Percentiles rank a stretch among this genome's conserved stretches.
Evolutionary conservation across 768 basidiomycete genomes (phyloP).

Genomic region (Suillus subluteus): DNA sequence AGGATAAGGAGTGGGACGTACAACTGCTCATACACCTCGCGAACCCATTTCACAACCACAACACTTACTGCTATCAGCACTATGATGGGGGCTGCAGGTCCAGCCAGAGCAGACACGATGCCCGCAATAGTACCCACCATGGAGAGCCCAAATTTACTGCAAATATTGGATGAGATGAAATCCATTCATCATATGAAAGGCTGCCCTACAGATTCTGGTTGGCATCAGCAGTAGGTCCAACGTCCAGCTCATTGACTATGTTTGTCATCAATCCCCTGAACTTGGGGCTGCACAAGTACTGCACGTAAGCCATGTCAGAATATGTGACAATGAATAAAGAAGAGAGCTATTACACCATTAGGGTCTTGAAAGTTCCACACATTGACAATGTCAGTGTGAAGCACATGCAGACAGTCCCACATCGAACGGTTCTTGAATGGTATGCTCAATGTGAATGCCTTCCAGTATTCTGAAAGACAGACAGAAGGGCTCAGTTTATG

Average conservation of each 20-base stretch:
- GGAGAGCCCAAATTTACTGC: background rate
- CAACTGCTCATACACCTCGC: slow-evolving; percentile 1
- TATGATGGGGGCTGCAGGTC: slow-evolving; percentile 3
- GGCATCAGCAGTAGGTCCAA: background rate
- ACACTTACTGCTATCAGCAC: background rate
- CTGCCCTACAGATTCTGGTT: background rate
- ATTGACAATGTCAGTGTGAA: slow-evolving; percentile 24
- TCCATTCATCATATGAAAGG: background rate
- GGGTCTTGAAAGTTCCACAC: slow-evolving; percentile 25
- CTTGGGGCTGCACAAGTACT: slow-evolving; percentile 6
- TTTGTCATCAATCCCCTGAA: slow-evolving; percentile 1
- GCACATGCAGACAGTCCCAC: slow-evolving; percentile 17
- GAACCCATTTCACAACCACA: background rate
- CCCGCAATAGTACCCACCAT: background rate
- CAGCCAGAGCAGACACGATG: background rate
- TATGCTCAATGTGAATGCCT: slow-evolving; percentile 12
- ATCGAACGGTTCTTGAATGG: slow-evolving; percentile 11
- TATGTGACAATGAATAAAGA: background rate
- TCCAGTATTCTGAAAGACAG: slow-evolving; percentile 24
- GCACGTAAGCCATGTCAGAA: background rate
- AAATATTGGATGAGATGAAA: background rate
- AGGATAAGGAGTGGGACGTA: background rate
- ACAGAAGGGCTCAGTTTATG: no score
- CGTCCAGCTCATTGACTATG: background rate
- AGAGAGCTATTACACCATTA: background rate